Base-by-base conservation (phyloP, 1,284 basidiomycete species). In the Cryptococcus sp. region DNA sequence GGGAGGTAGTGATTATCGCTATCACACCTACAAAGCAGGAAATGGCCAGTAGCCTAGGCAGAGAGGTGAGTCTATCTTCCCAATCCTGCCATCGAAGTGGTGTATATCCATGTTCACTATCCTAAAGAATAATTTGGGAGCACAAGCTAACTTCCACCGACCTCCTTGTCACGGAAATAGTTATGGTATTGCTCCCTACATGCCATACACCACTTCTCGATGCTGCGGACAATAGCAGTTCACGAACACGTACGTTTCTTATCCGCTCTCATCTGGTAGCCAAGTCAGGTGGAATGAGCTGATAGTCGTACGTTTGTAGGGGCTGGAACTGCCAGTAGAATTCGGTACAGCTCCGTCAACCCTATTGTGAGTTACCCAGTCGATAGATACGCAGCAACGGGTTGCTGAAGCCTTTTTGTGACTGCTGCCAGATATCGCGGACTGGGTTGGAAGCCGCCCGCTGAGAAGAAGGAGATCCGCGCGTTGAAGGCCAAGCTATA, bases 291-390 rank as follows among this genome's bases (percentile, higher is more conserved):
- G 5, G n/a, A 19, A 19, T 23, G 13, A 53, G 39, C 48, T 50
- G 39, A 47, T 22, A n/a, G 11, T 30, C 45, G 6, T 50, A 7
- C 19, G 20, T 16, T 1, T 0, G n/a, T 42, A 75, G 72, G 70
- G 71, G 3, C 47, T 78, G 5, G 47, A 65, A 1, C 63, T 78
- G 17, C 74, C 76, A 3, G 62, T 72, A 8, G 74, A 75, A 53
- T 78, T 78, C 51, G 76, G 76, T 13, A 76, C 74, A 6, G 74
- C 76, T 0, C 76, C 76, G 1, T 72, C 76, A 3, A 78, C 76
- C 1, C 52, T 78, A 20, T 54, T 75, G 64, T 70, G 30, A 64
- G 69, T 62, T n/a, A 1, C 23, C 27, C 47, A 4, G 27, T 30
- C 10, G 27, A 30, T 30, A 30, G 5, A 30, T 30, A 30, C 27